Evolutionary conservation across 2,329 filamentous ascomycete genomes (phyloP), one percentile per base, ranked within the genome.

Genomic region (Epicoccum nigrum): DNA sequence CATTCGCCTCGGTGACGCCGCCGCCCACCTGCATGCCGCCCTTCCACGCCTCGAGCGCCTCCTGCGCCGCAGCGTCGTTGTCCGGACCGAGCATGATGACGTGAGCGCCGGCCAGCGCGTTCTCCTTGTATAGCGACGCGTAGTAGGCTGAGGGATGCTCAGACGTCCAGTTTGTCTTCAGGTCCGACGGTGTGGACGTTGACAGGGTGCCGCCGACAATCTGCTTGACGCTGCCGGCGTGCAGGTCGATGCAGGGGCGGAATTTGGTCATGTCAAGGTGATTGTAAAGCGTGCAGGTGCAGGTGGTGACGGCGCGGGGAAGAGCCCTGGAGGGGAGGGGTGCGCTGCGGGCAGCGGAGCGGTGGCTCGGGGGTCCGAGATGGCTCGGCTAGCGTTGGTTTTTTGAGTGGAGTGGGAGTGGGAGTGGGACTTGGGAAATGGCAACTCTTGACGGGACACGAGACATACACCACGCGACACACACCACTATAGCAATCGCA

Each of bases 181-280:
- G 82, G 6, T 65, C 51, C 38, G 60, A 52, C 12, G 67, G 63
- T 1, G 64, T 61, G 3, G 64, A 65, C 7, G 64, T 66, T 21
- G 68, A 72, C 56, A 99, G 83, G 1, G 94, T 97, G 53, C 94
- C 93, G 63, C 94, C 94, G 32, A 99, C 92, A 64, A 99, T 99
- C 75, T 99, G 94, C 79, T 99, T 99, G 53, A 99, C 94, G 71
- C 93, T 88, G 12, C 94, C 94, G n/a, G 92, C 88, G 74, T 99
- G 94, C 45, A 99, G 84, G 77, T 99, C 94, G 74, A 99, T 97
- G 71, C 94, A 99, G 16, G 94, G 94, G 31, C 94, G 83, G 70
- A 99, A 99, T 63, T 87, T 86, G 2, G 94, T 97, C 94, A 99
- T 96, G 38, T n/a, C n/a, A n/a, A n/a, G n/a, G n/a, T n/a, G n/a